Evolutionary conservation across 768 basidiomycete genomes (phyloP), one percentile per base, ranked within the genome.

Genomic region (Porphyrellus cyaneotinctus): DNA sequence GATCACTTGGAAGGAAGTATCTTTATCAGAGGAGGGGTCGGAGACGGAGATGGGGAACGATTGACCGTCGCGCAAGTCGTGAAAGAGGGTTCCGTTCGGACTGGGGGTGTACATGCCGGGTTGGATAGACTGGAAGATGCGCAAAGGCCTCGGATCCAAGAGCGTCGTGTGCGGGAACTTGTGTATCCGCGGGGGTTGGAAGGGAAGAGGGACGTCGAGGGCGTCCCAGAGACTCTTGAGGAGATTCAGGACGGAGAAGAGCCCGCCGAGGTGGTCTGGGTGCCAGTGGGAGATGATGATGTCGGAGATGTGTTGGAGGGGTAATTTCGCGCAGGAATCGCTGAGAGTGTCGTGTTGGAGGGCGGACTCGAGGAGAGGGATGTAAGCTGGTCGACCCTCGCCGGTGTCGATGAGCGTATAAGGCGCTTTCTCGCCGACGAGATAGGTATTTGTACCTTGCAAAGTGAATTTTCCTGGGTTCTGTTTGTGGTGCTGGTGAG

Each of bases 261-360:
- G 73, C 6, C 94, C 95, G 8, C 80, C 80, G 57, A 85, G 75
- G 58, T 98, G 95, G 70, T 98, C 95, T 28, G 74, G 72, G 65
- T 98, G 95, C 78, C 85, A 85, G 68, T 98, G 95, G 0, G 93
- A 91, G 50, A 98, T 75, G 62, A 98, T 75, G 69, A 98, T 90
- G 64, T 97, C 93, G 12, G 90, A 91, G 44, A 97, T 71, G 44
- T 84, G 78, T 13, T 59, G 66, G 15, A 41, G 54, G 1, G 45
- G 53, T 4, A 45, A 12, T 15, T 13, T 9, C 18, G 22, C 26
- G n/a, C 8, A 23, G 4, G 20, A 23, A 24, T 42, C 28, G 15
- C 18, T 8, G 17, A 6, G 1, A n/a, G n/a, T n/a, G 9, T 82
- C 81, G 41, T 75, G 71, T 39, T 69, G 65, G n/a, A 92, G 73